Base-by-base conservation (phyloP, 768 basidiomycete species). In the Dacryopinax spathularia region DNA sequence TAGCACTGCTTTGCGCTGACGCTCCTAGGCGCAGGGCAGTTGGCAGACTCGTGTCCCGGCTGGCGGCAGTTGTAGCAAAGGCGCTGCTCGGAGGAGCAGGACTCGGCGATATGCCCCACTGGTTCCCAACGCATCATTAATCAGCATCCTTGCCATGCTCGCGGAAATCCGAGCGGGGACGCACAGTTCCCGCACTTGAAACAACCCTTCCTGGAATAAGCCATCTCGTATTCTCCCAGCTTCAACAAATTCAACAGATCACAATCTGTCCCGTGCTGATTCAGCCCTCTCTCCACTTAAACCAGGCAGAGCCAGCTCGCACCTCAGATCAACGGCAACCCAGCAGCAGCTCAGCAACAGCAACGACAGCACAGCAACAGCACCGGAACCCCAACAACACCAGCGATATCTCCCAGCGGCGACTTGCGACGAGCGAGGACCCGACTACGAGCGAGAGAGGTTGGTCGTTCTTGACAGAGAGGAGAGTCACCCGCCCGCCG, bases 81-180 rank as follows among this genome's bases (percentile, higher is more conserved):
- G 69, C 90, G 84, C 73, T 89, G 84, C 70, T 88, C 88, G 67
- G 89, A 89, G 48, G 89, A 82, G 73, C 91, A 95, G 62, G 87
- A 88, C 79, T 91, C 90, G 70, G 91, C 91, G 70, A 94, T 89
- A 74, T 95, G 91, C 59, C 91, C 91, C 72, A 93, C 91, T 93
- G 69, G 13, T 63, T 34, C 29, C 37, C 64, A 60, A 35, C 66
- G 65, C 60, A 65, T 67, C n/a, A 34, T 61, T 68, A 31, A 41
- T 67, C 29, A 67, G 65, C 56, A 56, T 61, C 60, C 60, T 68
- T 64, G 60, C 63, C 60, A 62, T 41, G 61, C 34, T 44, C 35
- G 64, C 44, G 62, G 67, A 62, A 60, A 7, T 16, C 43, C 64
- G 61, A 67, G 83, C 85, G 77, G 34, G 29, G 18, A 70, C 73